These are phyloP conservation scores for Boletus insuetus DNA, from an alignment of 768 basidiomycete species.

Conservation along the genomic window DNA sequence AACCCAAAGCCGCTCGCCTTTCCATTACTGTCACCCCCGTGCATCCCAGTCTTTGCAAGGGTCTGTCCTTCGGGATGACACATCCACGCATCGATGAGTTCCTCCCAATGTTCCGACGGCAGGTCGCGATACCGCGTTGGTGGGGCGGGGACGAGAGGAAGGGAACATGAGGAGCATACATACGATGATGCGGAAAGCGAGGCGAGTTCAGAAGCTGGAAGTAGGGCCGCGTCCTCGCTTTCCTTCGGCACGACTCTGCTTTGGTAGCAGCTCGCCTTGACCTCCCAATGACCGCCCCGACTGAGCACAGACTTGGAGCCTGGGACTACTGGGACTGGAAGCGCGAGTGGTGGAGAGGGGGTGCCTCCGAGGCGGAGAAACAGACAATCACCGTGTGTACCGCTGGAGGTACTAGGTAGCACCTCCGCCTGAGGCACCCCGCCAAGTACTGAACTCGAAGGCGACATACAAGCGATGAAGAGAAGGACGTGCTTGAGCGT, in stretches of 20 bases:
- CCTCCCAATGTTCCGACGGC: slow-evolving; percentile 96
- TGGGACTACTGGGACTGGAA: slow-evolving; percentile 54
- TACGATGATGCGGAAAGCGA: slow-evolving; percentile 58
- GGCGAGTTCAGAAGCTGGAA: slow-evolving; percentile 68
- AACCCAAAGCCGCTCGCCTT: slow-evolving; percentile 52
- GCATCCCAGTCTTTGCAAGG: slow-evolving; percentile 51
- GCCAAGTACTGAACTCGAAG: slow-evolving; percentile 32
- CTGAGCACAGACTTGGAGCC: slow-evolving; percentile 61
- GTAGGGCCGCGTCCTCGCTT: slow-evolving; percentile 41
- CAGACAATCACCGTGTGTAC: slow-evolving; percentile 49
- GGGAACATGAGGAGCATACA: slow-evolving; percentile 75
- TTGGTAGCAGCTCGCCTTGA: slow-evolving; percentile 53
- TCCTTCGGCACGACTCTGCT: slow-evolving; percentile 16
- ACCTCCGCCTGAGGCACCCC: slow-evolving; percentile 61
- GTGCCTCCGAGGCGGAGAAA: slow-evolving; percentile 59
- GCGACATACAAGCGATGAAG: slow-evolving; percentile 47
- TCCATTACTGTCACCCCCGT: neutral
- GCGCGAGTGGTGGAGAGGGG: slow-evolving; percentile 54
- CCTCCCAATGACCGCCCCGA: slow-evolving; percentile 62
- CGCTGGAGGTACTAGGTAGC: slow-evolving; percentile 42
- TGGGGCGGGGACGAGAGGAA: slow-evolving; percentile 59
- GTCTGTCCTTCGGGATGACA: slow-evolving; percentile 85
- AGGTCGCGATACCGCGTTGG: slow-evolving; percentile 72
- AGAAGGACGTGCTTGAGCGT: slow-evolving; percentile 77
- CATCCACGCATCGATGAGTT: slow-evolving; percentile 98